Percentiles rank a stretch among this genome's conserved stretches.
Evolutionary conservation across 148 eudicot species (phyloP).

Genomic region (Rhododendron simsii): DNA sequence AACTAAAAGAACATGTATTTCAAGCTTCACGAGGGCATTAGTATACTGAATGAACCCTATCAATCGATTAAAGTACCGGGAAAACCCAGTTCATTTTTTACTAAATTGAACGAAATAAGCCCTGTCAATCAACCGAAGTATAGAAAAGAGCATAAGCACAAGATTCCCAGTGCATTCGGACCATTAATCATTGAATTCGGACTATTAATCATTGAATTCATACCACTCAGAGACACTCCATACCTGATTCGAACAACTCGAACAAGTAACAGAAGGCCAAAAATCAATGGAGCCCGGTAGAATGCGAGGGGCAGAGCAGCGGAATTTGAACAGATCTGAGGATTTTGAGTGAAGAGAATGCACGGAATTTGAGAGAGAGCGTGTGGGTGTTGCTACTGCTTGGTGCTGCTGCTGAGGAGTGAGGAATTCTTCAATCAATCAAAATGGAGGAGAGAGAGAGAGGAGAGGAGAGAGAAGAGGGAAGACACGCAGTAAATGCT

Average conservation of each 20-base stretch:
- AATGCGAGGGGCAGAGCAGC: background rate
- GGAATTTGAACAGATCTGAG: background rate
- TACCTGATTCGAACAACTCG: background rate
- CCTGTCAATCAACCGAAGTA: background rate
- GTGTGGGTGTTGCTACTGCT: background rate
- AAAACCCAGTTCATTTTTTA: background rate
- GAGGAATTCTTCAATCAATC: constrained; percentile 12
- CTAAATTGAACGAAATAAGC: background rate
- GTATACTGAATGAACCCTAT: background rate
- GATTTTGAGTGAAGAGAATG: constrained; percentile 4
- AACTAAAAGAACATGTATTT: background rate
- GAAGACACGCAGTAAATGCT: constrained; percentile 63
- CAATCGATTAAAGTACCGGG: background rate
- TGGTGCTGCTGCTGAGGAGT: background rate
- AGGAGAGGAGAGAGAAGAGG: constrained; percentile 2
- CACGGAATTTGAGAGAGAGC: constrained; percentile 8
- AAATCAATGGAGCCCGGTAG: background rate
- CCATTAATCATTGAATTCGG: background rate
- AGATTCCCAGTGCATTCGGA: background rate
- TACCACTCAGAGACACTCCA: background rate
- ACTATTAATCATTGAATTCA: background rate
- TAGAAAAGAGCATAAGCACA: background rate
- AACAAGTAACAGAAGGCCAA: background rate
- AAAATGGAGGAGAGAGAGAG: constrained; percentile 13
- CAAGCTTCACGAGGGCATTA: background rate